Base-by-base conservation (phyloP, 1,284 basidiomycete species). In the Moesziomyces parantarcticus region DNA sequence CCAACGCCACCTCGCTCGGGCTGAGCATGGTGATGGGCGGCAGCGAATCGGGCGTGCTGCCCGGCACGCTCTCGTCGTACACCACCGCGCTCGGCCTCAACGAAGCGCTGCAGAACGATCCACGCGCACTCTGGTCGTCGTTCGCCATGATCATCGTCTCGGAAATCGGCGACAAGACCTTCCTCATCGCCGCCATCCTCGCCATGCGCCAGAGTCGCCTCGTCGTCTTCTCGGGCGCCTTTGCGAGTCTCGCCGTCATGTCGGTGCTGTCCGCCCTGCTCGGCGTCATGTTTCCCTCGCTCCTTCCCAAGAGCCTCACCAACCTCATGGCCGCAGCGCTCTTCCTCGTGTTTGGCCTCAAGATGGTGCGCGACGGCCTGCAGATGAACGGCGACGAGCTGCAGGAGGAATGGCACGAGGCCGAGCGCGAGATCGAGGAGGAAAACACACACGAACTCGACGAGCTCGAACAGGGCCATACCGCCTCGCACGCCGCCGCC, bases 171-270 rank as follows among this genome's bases (percentile, higher is more conserved):
- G 97, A 99, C 89, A 98, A 98, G 85, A 99, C 96, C 0, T 99
- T 99, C 84, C 90, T 99, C 64, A 97, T 98, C 48, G 88, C 96
- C 22, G 97, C 96, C 59, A 95, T 99, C 77, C 91, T 99, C 75
- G 93, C 96, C 10, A 96, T 97, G 90, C 91, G 94, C 3, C 94
- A 97, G 82, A 89, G 93, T 0, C 90, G 94, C 14, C 80, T 91
- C 46, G 86, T 91, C 57, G 94, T 99, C 55, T 98, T 98, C 83
- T 87, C 88, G 1, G 96, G 96, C 48, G 94, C 95, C 1, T 92
- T 98, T 78, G 88, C 89, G 23, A 93, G 93, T 2, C 88, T 99
- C 42, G 88, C 92, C 47, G 86, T 97, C 85, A 99, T 99, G 96
- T 83, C 81, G 36, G 60, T 80, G 18, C 75, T 83, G 13, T 83